These are phyloP conservation scores for Bipolaris victoriae DNA, from an alignment of 2,329 filamentous ascomycete genomes.

Conservation along the genomic window DNA sequence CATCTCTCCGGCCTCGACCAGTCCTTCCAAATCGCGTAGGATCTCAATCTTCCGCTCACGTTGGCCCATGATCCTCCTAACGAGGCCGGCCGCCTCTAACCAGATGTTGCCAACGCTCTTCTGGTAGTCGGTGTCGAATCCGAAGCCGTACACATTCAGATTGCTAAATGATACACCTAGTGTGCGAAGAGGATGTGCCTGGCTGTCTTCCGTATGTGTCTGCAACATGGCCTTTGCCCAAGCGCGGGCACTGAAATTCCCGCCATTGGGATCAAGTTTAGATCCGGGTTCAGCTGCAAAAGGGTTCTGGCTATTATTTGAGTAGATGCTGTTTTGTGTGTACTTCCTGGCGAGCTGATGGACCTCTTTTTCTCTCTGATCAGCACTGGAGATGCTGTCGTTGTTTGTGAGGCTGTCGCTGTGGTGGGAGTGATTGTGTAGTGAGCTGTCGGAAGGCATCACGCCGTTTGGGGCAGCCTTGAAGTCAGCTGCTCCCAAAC, in stretches of 20 bases:
- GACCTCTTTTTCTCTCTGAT: no score
- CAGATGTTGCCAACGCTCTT: constrained; percentile 58
- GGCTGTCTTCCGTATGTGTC: constrained; percentile 50
- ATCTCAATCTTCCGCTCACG: constrained; percentile 64
- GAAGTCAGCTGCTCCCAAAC: no score
- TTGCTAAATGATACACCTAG: constrained; percentile 56
- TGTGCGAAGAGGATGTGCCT: constrained; percentile 51
- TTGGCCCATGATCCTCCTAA: constrained; percentile 45
- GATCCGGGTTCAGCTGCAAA: constrained; percentile 51
- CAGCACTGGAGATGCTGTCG: no score
- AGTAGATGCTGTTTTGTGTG: no score
- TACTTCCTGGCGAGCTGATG: no score
- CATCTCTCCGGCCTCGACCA: constrained; percentile 76
- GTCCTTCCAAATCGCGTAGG: constrained; percentile 69
- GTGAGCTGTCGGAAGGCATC: no score
- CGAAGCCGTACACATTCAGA: constrained; percentile 57
- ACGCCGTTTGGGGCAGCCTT: no score
- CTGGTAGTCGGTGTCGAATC: constrained; percentile 58
- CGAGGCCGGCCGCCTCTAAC: constrained; percentile 49
- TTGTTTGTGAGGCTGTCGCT: no score
- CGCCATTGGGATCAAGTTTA: constrained; percentile 53
- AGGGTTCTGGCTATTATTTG: constrained; percentile 27
- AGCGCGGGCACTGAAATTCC: constrained; percentile 55
- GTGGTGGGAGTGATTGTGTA: no score
- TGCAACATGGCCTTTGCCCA: constrained; percentile 60